Conservation (phyloP, 192 early-diverging fungal genomes). For the Linnemannia exigua region DNA sequence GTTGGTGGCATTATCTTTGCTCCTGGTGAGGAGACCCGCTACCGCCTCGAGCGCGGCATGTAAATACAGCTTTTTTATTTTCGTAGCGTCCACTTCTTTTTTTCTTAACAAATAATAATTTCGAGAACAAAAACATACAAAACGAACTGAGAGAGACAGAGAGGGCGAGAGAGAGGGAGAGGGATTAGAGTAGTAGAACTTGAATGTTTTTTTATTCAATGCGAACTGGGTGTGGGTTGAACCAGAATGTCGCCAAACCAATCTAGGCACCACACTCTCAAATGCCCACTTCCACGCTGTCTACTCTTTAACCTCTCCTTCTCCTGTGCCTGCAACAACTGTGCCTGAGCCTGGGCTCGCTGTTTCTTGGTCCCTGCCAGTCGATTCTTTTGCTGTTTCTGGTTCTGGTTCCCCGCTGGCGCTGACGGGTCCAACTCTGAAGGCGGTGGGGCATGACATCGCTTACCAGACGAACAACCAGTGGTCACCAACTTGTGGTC, state of each 20-base stretch:
- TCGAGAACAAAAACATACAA: too few species aligned
- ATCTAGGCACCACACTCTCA: constrained; percentile 36
- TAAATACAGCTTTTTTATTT: constrained; percentile 6
- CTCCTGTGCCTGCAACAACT: background rate
- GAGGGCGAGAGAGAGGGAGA: too few species aligned
- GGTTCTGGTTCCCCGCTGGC: background rate
- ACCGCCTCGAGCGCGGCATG: constrained; percentile 43
- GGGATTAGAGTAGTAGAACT: too few species aligned
- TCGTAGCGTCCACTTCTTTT: background rate
- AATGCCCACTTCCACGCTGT: constrained; percentile 11
- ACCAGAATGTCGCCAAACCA: constrained; percentile 27
- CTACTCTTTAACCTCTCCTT: background rate
- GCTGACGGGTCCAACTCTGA: background rate
- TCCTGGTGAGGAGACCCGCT: constrained; percentile 45
- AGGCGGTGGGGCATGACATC: background rate
- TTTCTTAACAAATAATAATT: background rate
- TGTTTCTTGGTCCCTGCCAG: background rate
- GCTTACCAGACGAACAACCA: background rate
- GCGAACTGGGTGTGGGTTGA: background rate
- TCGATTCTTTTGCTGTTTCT: background rate
- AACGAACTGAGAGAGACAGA: too few species aligned
- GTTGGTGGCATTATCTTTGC: constrained; percentile 42
- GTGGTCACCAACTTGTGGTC: background rate
- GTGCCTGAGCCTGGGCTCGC: background rate
- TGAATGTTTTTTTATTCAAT: background rate